These are phyloP conservation scores for Trichoderma sp. DNA, from an alignment of 2,329 filamentous ascomycete species.

Conservation along the genomic window DNA sequence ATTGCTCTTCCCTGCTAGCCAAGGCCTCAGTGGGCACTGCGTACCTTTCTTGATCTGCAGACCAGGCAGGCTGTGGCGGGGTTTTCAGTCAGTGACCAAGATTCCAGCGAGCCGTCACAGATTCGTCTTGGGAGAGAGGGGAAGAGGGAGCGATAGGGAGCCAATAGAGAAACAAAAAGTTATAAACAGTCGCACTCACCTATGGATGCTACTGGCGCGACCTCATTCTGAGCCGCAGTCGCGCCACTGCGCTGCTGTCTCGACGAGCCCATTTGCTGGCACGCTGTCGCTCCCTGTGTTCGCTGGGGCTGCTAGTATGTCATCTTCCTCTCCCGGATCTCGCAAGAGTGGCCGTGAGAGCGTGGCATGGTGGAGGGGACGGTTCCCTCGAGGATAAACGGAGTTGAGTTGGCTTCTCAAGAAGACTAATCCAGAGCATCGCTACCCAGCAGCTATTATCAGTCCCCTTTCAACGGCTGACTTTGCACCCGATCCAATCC, in stretches of 20 bases:
- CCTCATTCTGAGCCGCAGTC: slow-evolving; percentile 3
- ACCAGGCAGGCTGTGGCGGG: slow-evolving; percentile 19
- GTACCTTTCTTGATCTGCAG: slow-evolving; percentile 22
- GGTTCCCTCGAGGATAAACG: neutral
- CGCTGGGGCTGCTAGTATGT: neutral
- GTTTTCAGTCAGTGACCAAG: neutral
- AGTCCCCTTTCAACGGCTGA: slow-evolving; percentile 12
- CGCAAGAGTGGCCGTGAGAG: neutral
- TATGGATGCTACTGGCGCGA: slow-evolving; percentile 8
- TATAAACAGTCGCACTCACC: neutral
- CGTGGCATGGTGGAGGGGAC: neutral
- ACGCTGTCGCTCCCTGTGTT: neutral
- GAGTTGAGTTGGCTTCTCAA: neutral
- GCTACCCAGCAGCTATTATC: neutral
- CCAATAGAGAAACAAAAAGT: neutral
- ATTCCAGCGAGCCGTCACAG: neutral
- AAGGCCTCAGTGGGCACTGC: neutral
- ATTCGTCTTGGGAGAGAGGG: neutral
- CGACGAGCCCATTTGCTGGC: slow-evolving; percentile 11
- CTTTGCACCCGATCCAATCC: slow-evolving; percentile 11
- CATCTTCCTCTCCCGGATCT: slow-evolving; percentile 2
- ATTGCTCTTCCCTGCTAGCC: neutral
- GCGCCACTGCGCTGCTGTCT: slow-evolving; percentile 9
- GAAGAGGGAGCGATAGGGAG: neutral
- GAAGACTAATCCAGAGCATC: neutral